A percentile compares a stretch with the other conserved stretches of the same genome.
phyloP scores from a whole-genome alignment of 2,329 filamentous ascomycete genomes.

The Cordyceps militaris region DNA sequence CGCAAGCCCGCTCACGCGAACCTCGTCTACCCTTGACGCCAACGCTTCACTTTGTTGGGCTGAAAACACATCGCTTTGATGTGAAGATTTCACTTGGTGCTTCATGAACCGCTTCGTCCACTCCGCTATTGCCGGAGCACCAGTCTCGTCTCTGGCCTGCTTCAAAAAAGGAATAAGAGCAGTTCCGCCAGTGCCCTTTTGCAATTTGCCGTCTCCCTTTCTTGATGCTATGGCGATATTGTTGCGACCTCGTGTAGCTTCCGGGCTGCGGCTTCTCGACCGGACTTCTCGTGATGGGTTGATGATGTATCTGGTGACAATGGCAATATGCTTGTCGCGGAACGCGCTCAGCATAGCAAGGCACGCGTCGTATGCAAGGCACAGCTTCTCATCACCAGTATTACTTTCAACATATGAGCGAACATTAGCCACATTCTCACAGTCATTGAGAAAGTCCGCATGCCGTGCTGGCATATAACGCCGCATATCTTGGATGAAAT shows the following conservation, averaged over 20 bases:
- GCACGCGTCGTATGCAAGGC: conserved; percentile 83
- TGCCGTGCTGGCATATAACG: conserved; percentile 94
- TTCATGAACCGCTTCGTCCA: conserved; percentile 56
- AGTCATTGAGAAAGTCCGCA: conserved; percentile 77
- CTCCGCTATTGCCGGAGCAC: conserved; percentile 72
- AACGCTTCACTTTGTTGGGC: conserved; percentile 43
- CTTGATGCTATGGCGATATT: conserved; percentile 59
- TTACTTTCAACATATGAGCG: conserved; percentile 67
- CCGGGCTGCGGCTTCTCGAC: conserved; percentile 51
- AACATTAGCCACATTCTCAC: conserved; percentile 76
- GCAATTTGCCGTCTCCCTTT: conserved; percentile 45
- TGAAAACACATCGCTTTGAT: conserved; percentile 50
- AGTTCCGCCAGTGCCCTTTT: conserved; percentile 88
- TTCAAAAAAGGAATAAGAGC: conserved; percentile 93
- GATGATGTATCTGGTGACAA: conserved; percentile 94
- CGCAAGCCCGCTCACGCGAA: conserved; percentile 60
- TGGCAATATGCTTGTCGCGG: conserved; percentile 91
- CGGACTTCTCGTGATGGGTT: conserved; percentile 73
- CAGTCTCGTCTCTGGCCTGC: conserved; percentile 92
- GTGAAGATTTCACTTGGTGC: conserved; percentile 40
- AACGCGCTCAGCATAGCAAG: conserved; percentile 62
- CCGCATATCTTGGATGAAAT: conserved; percentile 96
- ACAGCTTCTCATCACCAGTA: conserved; percentile 57
- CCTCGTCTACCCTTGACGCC: conserved; percentile 34
- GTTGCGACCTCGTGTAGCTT: conserved; percentile 39